A percentile compares a stretch with the other conserved stretches of the same genome.
phyloP scores from a whole-genome alignment of 164 flowering plant genomes.

The Vitis cinerea region DNA sequence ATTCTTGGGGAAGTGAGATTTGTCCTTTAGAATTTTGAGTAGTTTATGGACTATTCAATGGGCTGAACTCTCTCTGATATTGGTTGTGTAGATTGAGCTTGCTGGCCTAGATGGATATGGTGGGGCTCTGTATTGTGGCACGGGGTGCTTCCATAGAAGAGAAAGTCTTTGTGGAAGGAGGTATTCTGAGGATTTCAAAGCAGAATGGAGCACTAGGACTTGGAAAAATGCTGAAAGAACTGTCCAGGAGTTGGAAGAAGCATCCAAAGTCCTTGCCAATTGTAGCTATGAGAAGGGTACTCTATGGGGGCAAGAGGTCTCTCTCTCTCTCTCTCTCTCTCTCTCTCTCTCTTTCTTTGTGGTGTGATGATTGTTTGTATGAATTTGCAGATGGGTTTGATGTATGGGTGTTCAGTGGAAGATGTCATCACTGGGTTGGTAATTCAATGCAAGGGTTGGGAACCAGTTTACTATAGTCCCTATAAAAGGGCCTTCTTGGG shows the following conservation, averaged over 20 bases:
- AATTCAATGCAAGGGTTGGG: slow-evolving; percentile 64
- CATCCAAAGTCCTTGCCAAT: slow-evolving; percentile 24
- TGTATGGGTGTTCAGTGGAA: slow-evolving; percentile 61
- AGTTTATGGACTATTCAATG: neutral
- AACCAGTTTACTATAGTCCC: slow-evolving; percentile 41
- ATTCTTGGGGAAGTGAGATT: neutral
- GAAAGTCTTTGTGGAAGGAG: slow-evolving; percentile 49
- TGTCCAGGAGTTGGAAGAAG: slow-evolving; percentile 22
- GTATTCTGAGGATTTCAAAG: slow-evolving; percentile 12
- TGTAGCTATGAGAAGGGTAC: slow-evolving; percentile 36
- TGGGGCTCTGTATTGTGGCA: slow-evolving; percentile 58
- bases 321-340: slow-evolving; percentile 1
- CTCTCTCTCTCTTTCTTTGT: neutral
- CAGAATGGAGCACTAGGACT: slow-evolving; percentile 2
- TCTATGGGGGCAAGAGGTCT: slow-evolving; percentile 46
- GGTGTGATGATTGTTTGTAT: neutral
- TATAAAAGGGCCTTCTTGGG: slow-evolving; percentile 47
- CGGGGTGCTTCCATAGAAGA: slow-evolving; percentile 77
- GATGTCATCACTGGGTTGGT: slow-evolving; percentile 55
- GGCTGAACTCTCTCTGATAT: too few species aligned
- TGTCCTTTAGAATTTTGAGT: neutral
- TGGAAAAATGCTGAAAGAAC: slow-evolving; percentile 10
- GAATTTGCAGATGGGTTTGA: slow-evolving; percentile 47
- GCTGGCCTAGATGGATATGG: slow-evolving; percentile 56
- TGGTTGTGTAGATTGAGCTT: slow-evolving; percentile 49